These are phyloP conservation scores for Hebeloma cylindrosporum DNA, from an alignment of 768 basidiomycete species.

Conservation along the genomic window DNA sequence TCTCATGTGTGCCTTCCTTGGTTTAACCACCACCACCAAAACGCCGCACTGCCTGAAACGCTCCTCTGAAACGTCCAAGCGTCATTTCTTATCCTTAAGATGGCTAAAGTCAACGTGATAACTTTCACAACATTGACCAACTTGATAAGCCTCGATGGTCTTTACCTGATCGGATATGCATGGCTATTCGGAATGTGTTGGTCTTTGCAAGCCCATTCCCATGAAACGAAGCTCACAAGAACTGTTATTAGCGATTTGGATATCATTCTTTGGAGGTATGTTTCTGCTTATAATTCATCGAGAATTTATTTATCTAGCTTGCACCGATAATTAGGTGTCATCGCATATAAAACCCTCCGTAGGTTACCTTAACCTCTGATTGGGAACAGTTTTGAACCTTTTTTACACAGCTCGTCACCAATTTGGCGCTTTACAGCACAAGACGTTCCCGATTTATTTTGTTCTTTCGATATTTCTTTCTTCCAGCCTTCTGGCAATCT, in stretches of 20 bases:
- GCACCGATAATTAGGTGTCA: slow-evolving; percentile 43
- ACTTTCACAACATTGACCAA: slow-evolving; percentile 32
- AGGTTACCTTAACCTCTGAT: slow-evolving; percentile 22
- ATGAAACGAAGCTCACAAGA: no score
- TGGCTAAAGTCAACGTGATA: slow-evolving; percentile 37
- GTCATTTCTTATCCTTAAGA: no score
- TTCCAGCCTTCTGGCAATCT: slow-evolving; percentile 53
- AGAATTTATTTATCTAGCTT: background rate
- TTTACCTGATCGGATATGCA: slow-evolving; percentile 57
- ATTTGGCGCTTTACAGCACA: slow-evolving; percentile 73
- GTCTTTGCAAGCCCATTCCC: slow-evolving; percentile 25
- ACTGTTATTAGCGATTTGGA: slow-evolving; percentile 66
- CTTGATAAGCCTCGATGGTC: slow-evolving; percentile 37
- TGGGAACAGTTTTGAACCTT: background rate
- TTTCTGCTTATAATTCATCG: background rate
- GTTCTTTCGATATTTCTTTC: slow-evolving; percentile 55
- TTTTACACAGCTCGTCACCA: slow-evolving; percentile 60
- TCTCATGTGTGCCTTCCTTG: background rate
- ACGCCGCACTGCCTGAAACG: no score
- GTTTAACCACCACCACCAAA: slow-evolving; percentile 4
- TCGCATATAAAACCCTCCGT: slow-evolving; percentile 63
- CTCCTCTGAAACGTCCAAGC: no score
- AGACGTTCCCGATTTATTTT: slow-evolving; percentile 77
- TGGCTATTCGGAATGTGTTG: slow-evolving; percentile 73
- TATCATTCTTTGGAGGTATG: slow-evolving; percentile 66